Evolutionary conservation across 495 filamentous ascomycete species (phyloP).

Genomic region (Neurospora pannonica): DNA sequence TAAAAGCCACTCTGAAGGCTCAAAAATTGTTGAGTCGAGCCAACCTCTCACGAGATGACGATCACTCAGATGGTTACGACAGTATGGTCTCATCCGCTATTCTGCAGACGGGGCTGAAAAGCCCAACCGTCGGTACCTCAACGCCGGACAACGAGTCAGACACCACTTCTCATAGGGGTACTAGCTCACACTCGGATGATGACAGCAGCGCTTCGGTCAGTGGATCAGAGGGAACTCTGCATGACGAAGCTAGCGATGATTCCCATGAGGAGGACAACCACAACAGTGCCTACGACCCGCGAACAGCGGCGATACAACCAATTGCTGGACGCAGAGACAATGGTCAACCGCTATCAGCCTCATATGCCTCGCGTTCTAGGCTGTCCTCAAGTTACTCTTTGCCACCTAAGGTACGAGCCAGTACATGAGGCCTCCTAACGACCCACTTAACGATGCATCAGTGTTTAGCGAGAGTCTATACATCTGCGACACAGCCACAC

Average conservation of each 20-base stretch:
- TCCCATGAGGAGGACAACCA: background rate
- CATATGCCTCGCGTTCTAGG: slow-evolving; percentile 1
- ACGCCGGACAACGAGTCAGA: slow-evolving; percentile 3
- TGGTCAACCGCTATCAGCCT: slow-evolving; percentile 3
- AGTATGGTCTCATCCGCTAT: slow-evolving; percentile 25
- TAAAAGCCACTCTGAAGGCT: slow-evolving; percentile 45
- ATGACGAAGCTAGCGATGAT: slow-evolving; percentile 11
- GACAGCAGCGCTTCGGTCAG: slow-evolving; percentile 9
- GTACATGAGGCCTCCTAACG: background rate
- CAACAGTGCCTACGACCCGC: background rate
- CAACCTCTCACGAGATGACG: slow-evolving; percentile 23
- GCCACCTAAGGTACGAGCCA: background rate
- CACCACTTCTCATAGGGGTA: slow-evolving; percentile 5
- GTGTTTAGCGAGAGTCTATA: background rate
- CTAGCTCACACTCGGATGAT: slow-evolving; percentile 10
- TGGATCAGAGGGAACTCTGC: slow-evolving; percentile 20
- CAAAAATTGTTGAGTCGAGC: slow-evolving; percentile 42
- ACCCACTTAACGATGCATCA: background rate
- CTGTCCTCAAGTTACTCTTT: background rate
- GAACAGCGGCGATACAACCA: slow-evolving; percentile 6
- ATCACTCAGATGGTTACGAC: slow-evolving; percentile 20
- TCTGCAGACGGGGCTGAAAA: slow-evolving; percentile 15
- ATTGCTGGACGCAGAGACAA: slow-evolving; percentile 5
- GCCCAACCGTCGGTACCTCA: slow-evolving; percentile 4
- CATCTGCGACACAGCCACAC: background rate